phyloP scores from a whole-genome alignment of 169 alveolate species.

The Besnoitia besnoiti region DNA sequence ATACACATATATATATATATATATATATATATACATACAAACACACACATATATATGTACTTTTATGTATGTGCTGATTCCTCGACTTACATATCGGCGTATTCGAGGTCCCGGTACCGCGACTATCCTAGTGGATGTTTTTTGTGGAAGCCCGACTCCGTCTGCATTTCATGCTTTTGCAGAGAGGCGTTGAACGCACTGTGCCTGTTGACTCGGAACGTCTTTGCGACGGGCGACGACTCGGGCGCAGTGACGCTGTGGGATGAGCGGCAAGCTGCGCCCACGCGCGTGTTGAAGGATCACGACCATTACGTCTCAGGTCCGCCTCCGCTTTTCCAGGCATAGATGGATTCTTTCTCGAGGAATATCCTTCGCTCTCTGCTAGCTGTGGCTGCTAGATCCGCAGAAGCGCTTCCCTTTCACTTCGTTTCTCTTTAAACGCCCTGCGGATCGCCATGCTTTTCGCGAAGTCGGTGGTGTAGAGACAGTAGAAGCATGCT shows the following conservation, averaged over 20 bases:
- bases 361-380: no score
- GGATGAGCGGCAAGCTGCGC: slow-evolving; percentile 42
- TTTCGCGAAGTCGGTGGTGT: no score
- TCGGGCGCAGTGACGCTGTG: slow-evolving; percentile 38
- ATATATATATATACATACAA: not conserved
- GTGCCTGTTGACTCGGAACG: not conserved
- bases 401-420: no score
- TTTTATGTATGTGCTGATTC: no score
- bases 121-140: not conserved
- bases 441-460: no score
- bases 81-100: not conserved
- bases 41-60: not conserved
- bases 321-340: not conserved
- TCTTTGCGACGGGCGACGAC: slow-evolving; percentile 54
- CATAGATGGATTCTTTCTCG: no score
- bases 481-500: no score
- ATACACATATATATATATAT: not conserved
- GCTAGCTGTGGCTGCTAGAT: no score
- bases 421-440: no score
- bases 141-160: not conserved
- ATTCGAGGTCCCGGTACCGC: not conserved
- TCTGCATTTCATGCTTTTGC: not conserved
- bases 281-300: not conserved
- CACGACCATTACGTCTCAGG: slow-evolving; percentile 18
- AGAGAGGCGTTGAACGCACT: slow-evolving; percentile 33